Base-by-base conservation (phyloP, 1,284 basidiomycete species). In the Abortiporus biennis region DNA sequence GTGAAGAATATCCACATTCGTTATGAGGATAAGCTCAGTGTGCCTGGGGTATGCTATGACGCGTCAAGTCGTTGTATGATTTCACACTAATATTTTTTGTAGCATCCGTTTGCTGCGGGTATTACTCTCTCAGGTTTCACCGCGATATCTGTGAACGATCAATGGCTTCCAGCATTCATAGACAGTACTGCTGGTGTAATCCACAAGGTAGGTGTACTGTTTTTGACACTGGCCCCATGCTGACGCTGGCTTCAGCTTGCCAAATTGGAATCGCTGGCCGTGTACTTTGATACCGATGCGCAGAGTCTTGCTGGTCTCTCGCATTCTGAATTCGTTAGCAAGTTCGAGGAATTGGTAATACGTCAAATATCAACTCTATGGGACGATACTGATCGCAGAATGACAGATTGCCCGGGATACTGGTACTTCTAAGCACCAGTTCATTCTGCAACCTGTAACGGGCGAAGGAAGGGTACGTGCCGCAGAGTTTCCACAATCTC, bases 211-310 rank as follows among this genome's bases (percentile, higher is more conserved):
- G 27, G 54, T 45, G 36, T 33, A n/a, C 41, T 11, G 19, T 24
- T 24, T 13, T 3, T 25, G 29, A 25, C n/a, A n/a, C n/a, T n/a
- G n/a, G n/a, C n/a, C n/a, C n/a, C 17, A 24, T 20, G n/a, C 8
- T 44, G 19, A 31, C 21, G 16, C 22, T 19, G n/a, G n/a, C n/a
- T 36, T 36, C 23, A 92, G 87, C 73, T 99, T 21, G 89, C 90
- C 6, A 87, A 85, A 44, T 69, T 99, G 31, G 76, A 87, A 58
- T 96, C 91, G 2, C 72, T 99, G 38, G 87, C 94, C 0, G 66
- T 94, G 3, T 99, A 99, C 63, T 99, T 98, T 59, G 92, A 99
- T 65, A 98, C 97, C 0, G 94, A 99, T 61, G 78, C 89, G 6
- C 65, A 71, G 17, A 92, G 85, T 50, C 78, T 99, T 64, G 79